Base-by-base conservation (phyloP, 768 basidiomycete species). In the Strobilomyces confusus region DNA sequence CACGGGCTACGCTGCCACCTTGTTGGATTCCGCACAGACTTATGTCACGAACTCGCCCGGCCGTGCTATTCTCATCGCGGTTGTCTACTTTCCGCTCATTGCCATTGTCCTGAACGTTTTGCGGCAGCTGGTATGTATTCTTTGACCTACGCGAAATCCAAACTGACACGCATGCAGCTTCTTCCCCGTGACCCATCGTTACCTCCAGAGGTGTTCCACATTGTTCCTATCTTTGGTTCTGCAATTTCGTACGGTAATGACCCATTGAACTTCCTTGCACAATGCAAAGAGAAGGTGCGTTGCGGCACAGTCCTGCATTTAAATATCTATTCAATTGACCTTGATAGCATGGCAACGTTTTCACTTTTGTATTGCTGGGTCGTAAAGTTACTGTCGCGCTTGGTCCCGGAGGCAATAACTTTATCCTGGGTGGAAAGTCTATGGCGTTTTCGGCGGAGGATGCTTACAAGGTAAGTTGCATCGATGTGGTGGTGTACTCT, bases 381-480 rank as follows among this genome's bases (percentile, higher is more conserved):
- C 84, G 92, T 56, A 84, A 82, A 48, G 83, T 98, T 59, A 98
- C 95, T 2, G 94, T 95, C 48, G 86, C 92, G 3, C 79, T 98
- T 20, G 91, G 94, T 33, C 77, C 92, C 20, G 89, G 88, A 68
- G 97, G 97, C 20, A 95, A 89, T 71, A 93, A 98, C 73, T 88
- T 97, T 61, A 75, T 98, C 45, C 81, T 98, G 20, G 95, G 97
- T 51, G 97, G 97, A 23, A 97, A 94, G 74, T 84, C 91, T 29
- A 84, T 86, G 2, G 84, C 90, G 25, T 85, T 99, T 57, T 95
- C 89, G 41, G 97, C 97, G 1, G 97, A 99, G 73, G 93, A 94
- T 58, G 97, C 93, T 7, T 99, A 99, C 71, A 94, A 81, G n/a
- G 91, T 90, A 63, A 41, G 75, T 68, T 17, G 33, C 1, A 25